Base-by-base conservation (phyloP, 176 grass and related monocot genomes). In the Oryza glaberrima region DNA sequence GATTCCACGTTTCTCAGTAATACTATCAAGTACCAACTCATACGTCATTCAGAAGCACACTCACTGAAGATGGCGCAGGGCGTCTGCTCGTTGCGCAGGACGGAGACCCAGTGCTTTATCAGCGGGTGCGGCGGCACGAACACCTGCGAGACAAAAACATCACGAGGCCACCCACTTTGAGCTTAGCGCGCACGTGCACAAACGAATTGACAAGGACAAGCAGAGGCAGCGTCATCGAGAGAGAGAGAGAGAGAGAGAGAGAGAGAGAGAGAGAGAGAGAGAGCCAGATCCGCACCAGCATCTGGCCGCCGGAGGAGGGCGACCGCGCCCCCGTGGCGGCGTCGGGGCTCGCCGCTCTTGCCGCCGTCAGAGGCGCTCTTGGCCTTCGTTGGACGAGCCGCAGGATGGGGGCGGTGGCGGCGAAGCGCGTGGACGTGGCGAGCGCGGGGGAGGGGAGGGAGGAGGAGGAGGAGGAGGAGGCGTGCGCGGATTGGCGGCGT, bases 21-120 rank as follows among this genome's bases (percentile, higher is more conserved):
- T 85, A 74, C 30, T 47, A 60, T 67, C 15, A 63, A 6, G 9
- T 65, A 7, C 3, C 20, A 52, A 68, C 43, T 54, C 1, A 23
- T 6, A 46, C 66, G 68, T 11, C 13, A 43, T 83, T 79, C 69
- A 65, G n/a, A 76, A 65, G 32, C 36, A 72, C n/a, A 92, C 96
- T 89, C 82, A 99, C 93, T 92, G 78, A 99, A 99, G 82, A 99
- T 90, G 14, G 83, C 91, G 66, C 88, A 92, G 68, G 96, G 96
- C 51, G 96, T 96, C 84, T 96, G 93, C 82, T 96, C 96, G 46
- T 99, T 99, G 83, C 96, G 92, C 66, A 99, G 93, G 49, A 99
- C 96, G 75, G 96, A 96, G 84, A 95, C 83, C 93, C 93, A 94
- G 44, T 99, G 96, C 83, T 99, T 99, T 70, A 99, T 96, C 91